These are phyloP conservation scores for Thelephora terrestris DNA, from an alignment of 1,284 basidiomycete genomes.

Conservation along the genomic window DNA sequence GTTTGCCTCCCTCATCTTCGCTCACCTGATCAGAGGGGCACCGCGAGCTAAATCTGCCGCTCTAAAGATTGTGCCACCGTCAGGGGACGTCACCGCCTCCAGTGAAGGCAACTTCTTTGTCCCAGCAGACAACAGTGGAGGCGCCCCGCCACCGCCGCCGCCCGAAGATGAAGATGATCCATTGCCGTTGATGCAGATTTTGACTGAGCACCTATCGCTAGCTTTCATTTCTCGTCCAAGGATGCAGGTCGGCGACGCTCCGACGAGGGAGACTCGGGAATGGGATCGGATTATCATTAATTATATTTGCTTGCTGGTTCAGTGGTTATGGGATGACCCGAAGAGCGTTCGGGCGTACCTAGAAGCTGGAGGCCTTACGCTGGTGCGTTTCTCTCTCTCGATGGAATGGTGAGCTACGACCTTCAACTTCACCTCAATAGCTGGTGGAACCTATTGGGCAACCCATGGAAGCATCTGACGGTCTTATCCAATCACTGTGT, in stretches of 20 bases:
- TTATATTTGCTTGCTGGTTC: constrained; percentile 74
- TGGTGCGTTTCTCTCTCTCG: constrained; percentile 46
- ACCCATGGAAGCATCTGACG: constrained; percentile 68
- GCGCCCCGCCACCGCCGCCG: constrained; percentile 23
- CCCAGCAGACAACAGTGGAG: constrained; percentile 51
- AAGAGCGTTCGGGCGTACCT: constrained; percentile 83
- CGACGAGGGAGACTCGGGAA: constrained; percentile 57
- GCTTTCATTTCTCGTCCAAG: constrained; percentile 57
- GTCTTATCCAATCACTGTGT: constrained; percentile 83
- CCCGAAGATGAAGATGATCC: constrained; percentile 43
- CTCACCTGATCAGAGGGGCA: constrained; percentile 58
- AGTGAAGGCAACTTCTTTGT: constrained; percentile 52
- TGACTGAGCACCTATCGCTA: constrained; percentile 64
- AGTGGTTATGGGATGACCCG: constrained; percentile 98
- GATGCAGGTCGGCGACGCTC: constrained; percentile 42
- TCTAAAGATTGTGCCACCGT: constrained; percentile 49
- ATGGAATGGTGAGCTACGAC: not conserved
- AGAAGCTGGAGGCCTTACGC: constrained; percentile 81
- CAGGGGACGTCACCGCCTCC: constrained; percentile 21
- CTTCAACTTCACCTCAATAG: constrained; percentile 27
- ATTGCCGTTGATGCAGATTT: constrained; percentile 58
- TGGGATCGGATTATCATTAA: constrained; percentile 88
- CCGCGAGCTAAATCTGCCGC: constrained; percentile 74
- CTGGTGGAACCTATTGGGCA: constrained; percentile 93
- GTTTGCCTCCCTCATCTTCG: constrained; percentile 58